These are phyloP conservation scores for Lecanicillium sp. DNA, from an alignment of 2,329 filamentous ascomycete genomes.

Conservation along the genomic window DNA sequence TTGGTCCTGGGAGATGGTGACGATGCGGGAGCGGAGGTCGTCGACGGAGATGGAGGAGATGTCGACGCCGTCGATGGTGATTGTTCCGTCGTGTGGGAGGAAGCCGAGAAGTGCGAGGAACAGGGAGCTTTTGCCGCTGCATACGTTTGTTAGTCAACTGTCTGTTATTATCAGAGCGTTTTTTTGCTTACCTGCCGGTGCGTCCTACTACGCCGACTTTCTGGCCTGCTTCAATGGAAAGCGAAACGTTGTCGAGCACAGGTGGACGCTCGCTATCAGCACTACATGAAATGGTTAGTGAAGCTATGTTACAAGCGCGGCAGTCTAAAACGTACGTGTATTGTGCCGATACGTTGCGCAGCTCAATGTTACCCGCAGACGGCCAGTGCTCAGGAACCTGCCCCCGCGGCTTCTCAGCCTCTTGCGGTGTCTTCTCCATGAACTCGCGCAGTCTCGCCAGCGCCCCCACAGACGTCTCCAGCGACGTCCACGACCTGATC, in stretches of 20 bases:
- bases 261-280: neutral
- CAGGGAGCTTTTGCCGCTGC: neutral
- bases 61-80: constrained; percentile 13
- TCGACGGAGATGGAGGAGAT: constrained; percentile 9
- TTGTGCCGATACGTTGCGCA: neutral
- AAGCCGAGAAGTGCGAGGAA: neutral
- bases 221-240: neutral
- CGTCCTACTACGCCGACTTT: neutral
- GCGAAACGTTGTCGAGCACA: neutral
- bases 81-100: neutral
- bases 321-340: neutral
- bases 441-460: neutral
- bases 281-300: neutral
- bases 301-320: neutral
- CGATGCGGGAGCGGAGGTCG: constrained; percentile 13
- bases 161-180: neutral
- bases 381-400: constrained; percentile 2
- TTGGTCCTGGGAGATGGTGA: constrained; percentile 15
- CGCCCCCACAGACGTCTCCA: constrained; percentile 6
- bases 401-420: neutral
- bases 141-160: neutral
- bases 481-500: neutral
- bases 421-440: neutral
- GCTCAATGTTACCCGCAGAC: neutral
- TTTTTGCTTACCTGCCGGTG: neutral